Percentiles rank a stretch among this genome's conserved stretches.
Evolutionary conservation across 768 basidiomycete species (phyloP).

Genomic region (Clitopilus passeckerianus): DNA sequence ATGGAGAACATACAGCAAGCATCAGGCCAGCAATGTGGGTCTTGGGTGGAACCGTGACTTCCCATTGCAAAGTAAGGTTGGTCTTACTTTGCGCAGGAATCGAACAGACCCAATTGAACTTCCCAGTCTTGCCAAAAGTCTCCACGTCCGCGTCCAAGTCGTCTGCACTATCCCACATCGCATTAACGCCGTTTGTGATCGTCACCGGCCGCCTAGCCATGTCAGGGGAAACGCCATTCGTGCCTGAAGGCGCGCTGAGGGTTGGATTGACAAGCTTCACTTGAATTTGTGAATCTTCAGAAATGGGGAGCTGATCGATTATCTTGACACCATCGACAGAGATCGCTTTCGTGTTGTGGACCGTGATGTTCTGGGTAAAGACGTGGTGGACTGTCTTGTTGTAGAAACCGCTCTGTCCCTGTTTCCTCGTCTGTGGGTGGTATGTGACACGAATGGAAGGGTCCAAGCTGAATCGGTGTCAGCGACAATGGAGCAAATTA

Average conservation of each 20-base stretch:
- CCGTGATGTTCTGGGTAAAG: constrained; percentile 10
- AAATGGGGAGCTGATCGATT: constrained; percentile 10
- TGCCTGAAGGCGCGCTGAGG: neutral
- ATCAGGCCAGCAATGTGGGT: constrained; percentile 1
- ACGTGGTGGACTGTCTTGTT: constrained; percentile 1
- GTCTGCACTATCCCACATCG: constrained; percentile 26
- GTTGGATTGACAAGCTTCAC: constrained; percentile 3
- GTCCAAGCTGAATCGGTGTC: constrained; percentile 9
- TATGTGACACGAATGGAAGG: constrained; percentile 17
- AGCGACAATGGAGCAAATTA: neutral
- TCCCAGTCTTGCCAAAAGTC: constrained; percentile 25
- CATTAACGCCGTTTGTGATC: constrained; percentile 18
- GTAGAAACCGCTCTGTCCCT: constrained; percentile 12
- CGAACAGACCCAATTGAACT: constrained; percentile 25
- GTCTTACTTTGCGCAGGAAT: constrained; percentile 24
- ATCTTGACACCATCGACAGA: constrained; percentile 7
- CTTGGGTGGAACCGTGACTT: constrained; percentile 1
- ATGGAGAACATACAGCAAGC: neutral
- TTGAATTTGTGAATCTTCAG: neutral
- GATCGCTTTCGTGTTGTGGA: constrained; percentile 10
- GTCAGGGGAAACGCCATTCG: neutral
- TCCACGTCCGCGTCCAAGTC: constrained; percentile 11
- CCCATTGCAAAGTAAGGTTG: constrained; percentile 21
- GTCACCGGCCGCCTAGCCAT: constrained; percentile 9
- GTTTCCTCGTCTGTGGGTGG: constrained; percentile 15